Base-by-base conservation (phyloP, 768 basidiomycete species). In the Mycena amicta region DNA sequence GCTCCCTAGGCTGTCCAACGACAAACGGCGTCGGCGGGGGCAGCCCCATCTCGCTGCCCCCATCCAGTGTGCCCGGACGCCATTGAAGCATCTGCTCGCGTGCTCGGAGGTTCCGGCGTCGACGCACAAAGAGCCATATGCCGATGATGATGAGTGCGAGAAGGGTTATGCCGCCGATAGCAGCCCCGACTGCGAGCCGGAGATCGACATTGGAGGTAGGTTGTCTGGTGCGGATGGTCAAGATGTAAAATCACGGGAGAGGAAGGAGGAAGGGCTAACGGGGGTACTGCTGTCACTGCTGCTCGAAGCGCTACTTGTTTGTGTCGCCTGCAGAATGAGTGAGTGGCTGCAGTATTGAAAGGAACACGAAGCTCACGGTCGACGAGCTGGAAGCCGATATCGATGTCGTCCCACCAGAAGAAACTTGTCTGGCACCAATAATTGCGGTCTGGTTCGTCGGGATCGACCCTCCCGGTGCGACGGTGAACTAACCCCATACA, bases 361-460 rank as follows among this genome's bases (percentile, higher is more conserved):
- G n/a, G n/a, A n/a, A n/a, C n/a, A n/a, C n/a, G n/a, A n/a, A n/a
- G n/a, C n/a, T n/a, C n/a, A n/a, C n/a, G n/a, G n/a, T n/a, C n/a
- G n/a, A n/a, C n/a, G n/a, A n/a, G n/a, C n/a, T n/a, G n/a, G n/a
- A n/a, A n/a, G 18, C 8, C 33, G 33, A 37, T 18, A 8, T 18
- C 33, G 18, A 18, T 18, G 33, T 37, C 11, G 33, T 37, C 18
- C 18, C 11, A 18, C 15, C 15, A 45, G 22, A 45, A 45, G 22
- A 45, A 8, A 16, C 43, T 12, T 20, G 49, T 15, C 37, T 8
- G 8, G 18, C 13, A 1, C 1, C 6, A 43, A 39, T 20, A 4
- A 53, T 25, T 11, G 55, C 59, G 6, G 59, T 58, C 22, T 52
- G 45, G 55, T 56, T 63, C 5, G 62, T 53, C 3, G 60, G 51